Base-by-base conservation (phyloP, 2,329 filamentous ascomycete species). In the Cercospora canescens region DNA sequence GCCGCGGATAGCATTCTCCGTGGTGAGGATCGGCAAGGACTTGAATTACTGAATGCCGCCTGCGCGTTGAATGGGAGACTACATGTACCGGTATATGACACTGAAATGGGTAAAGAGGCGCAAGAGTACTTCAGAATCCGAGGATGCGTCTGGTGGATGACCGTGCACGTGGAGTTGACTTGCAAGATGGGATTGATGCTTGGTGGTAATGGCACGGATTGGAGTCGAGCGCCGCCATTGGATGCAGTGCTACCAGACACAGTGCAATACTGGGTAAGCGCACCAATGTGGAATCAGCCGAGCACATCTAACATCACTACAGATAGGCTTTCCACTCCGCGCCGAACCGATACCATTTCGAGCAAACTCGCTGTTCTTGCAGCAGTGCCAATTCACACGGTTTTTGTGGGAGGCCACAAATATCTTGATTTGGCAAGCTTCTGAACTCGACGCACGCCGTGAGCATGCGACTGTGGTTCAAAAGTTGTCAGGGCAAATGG, bases 101-200 rank as follows among this genome's bases (percentile, higher is more conserved):
- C n/a, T n/a, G n/a, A 12, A 11, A 26, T 63, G 28, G 34, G 28
- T 11, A 57, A 35, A 28, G 37, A 48, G 5, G 54, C 48, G 14
- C 14, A n/a, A 14, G 54, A 58, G 28, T 59, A 58, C 21, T 26
- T 12, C 35, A 12, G 26, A 5, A 41, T 52, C 8, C 62, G 62
- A 58, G 41, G 18, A 4, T 63, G 62, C 24, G 41, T 39, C 24
- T 63, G 62, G 62, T 63, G 62, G 62, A 58, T 59, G 39, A 48
- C 54, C 7, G 62, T 58, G 24, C 62, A 63, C 21, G 32, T 63
- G 8, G 62, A 50, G 7, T 35, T 63, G 62, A 63, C 62, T 4
- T 63, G 41, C 54, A 63, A 63, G 37, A 24, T 63, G 16, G 62
- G 54, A 6, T 24, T 63, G 21, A 57, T 63, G 54, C 35, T 59